These are phyloP conservation scores for Pezicula radicicola DNA, from an alignment of 2,329 filamentous ascomycete species.

Conservation along the genomic window DNA sequence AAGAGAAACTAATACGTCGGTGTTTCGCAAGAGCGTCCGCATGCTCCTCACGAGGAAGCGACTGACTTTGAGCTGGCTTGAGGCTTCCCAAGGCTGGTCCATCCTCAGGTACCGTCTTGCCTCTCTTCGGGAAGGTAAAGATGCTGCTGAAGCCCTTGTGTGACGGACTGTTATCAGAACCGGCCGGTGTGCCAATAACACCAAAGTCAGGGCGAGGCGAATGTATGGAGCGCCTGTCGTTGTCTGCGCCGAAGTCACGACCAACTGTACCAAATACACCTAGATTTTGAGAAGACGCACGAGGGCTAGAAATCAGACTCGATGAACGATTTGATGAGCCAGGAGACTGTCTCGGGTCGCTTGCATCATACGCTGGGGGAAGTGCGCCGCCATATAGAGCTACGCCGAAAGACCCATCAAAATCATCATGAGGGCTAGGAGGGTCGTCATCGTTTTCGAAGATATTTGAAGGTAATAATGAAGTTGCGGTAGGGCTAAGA, in stretches of 20 bases:
- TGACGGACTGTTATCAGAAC: conserved; percentile 39
- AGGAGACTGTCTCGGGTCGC: conserved; percentile 54
- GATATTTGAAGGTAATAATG: conserved; percentile 68
- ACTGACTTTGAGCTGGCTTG: conserved; percentile 72
- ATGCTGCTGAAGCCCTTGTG: conserved; percentile 46
- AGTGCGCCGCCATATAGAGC: conserved; percentile 34
- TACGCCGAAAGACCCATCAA: conserved; percentile 19
- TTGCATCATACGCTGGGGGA: conserved; percentile 29
- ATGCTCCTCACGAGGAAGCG: conserved; percentile 64
- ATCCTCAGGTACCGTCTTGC: conserved; percentile 58
- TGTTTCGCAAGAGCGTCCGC: conserved; percentile 43
- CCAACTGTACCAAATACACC: conserved; percentile 41
- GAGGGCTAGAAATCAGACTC: conserved; percentile 59
- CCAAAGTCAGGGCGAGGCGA: conserved; percentile 25
- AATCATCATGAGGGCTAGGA: conserved; percentile 34
- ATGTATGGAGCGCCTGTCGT: conserved; percentile 22
- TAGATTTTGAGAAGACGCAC: conserved; percentile 56
- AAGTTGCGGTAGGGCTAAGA: conserved; percentile 73
- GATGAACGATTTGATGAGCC: conserved; percentile 55
- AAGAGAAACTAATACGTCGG: conserved; percentile 54
- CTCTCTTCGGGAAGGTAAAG: conserved; percentile 57
- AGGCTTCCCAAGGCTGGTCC: conserved; percentile 66
- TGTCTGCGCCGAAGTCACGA: conserved; percentile 20
- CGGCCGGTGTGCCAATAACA: conserved; percentile 24
- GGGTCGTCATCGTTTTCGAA: conserved; percentile 60